Evolutionary conservation across 2,329 filamentous ascomycete species (phyloP).

Genomic region (Cytospora mali): DNA sequence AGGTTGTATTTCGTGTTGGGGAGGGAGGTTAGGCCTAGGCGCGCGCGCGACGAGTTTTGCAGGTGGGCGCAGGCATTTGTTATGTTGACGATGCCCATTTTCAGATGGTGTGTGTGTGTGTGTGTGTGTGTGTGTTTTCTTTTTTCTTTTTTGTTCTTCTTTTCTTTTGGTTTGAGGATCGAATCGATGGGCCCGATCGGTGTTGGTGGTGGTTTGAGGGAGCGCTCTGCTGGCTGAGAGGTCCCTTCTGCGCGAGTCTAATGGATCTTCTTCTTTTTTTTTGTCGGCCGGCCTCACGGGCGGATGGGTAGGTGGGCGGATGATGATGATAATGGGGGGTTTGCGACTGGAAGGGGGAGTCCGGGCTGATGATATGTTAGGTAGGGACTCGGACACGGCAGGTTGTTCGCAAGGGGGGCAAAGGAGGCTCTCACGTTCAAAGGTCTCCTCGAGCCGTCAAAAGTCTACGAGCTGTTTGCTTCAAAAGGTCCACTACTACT

Average conservation of each 20-base stretch:
- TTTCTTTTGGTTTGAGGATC: too few species aligned
- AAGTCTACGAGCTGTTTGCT: neutral
- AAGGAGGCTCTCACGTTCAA: neutral
- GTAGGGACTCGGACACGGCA: neutral
- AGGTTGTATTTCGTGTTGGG: conserved; percentile 82
- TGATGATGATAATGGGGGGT: too few species aligned
- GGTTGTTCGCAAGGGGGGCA: too few species aligned
- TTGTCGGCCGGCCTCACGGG: neutral
- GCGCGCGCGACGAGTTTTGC: conserved; percentile 84
- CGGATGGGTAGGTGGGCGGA: neutral
- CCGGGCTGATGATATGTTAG: neutral
- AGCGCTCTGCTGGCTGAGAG: conserved; percentile 20
- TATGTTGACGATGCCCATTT: conserved; percentile 65
- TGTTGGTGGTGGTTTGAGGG: conserved; percentile 9
- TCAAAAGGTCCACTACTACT: neutral
- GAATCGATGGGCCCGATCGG: too few species aligned
- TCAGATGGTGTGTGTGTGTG: conserved; percentile 26
- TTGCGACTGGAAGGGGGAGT: neutral
- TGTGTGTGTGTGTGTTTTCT: conserved; percentile 1
- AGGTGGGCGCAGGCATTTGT: conserved; percentile 86
- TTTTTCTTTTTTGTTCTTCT: too few species aligned
- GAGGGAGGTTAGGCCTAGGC: conserved; percentile 81
- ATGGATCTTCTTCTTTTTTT: neutral
- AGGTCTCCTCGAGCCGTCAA: neutral
- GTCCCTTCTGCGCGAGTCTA: conserved; percentile 10